Evolutionary conservation across 345 rosid species (phyloP), one percentile per base, ranked within the genome.

Genomic region (Melaleuca alternifolia): DNA sequence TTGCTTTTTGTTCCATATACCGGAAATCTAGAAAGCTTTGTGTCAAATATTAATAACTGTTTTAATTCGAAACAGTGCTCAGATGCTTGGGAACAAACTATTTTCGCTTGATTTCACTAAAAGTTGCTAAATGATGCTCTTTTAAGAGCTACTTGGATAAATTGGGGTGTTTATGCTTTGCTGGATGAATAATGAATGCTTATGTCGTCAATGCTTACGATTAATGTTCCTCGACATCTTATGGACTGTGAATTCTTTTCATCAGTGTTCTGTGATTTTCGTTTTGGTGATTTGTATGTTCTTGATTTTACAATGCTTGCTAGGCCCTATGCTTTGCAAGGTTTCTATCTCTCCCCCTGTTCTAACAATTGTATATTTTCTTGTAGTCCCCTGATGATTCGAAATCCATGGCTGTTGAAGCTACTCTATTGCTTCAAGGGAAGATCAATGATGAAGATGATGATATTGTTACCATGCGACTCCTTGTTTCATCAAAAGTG

Each of bases 381-480:
- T 90, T 81, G 89, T 94, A 94, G 98, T 91, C 99, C 23, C 97
- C 94, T 5, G 95, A 97, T 87, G 99, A 97, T 90, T 84, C 94
- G 91, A 96, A 97, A 92, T 97, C 99, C 86, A 94, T 93, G 97
- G 97, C 96, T 2, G 98, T 97, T 89, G 99, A 97, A 91, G 96
- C 99, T 87, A 93, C 93, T 89, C 89, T 97, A 82, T 86, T 95
- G 92, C 98, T 97, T 65, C 99, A 95, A 92, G 93, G 89, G 86
- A 95, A 97, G 90, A 97, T 97, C 50, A 97, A 94, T 85, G 96
- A 94, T 87, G 98, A 94, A 87, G 96, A 94, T 51, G 94, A 92
- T 30, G 93, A 93, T 16, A 91, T 89, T 54, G 92, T 90, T 83
- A 87, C 91, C 83, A 93, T 96, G 91, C 91, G 95, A 82, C 92